These are phyloP conservation scores for Lasiosphaeriaceae sp. DNA, from an alignment of 495 filamentous ascomycete species.

Conservation along the genomic window DNA sequence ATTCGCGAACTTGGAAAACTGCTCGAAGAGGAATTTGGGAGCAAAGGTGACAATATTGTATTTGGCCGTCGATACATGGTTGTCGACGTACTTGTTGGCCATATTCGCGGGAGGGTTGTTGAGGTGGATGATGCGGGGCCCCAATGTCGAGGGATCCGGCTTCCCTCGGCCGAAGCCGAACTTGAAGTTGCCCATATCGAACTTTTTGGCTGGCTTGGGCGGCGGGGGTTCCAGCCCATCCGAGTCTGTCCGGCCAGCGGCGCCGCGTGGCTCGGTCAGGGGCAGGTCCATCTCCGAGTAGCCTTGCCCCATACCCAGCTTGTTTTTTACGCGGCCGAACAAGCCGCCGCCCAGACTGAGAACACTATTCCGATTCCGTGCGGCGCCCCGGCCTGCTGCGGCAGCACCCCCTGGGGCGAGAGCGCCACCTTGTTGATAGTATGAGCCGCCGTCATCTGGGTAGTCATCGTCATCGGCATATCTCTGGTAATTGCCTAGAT, in stretches of 20 bases:
- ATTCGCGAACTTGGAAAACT: constrained; percentile 99
- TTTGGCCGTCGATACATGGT: constrained; percentile 96
- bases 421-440: constrained; percentile 60
- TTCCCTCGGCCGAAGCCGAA: constrained; percentile 90
- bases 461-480: constrained; percentile 82
- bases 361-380: constrained; percentile 79
- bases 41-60: constrained; percentile 96
- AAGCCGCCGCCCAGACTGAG: constrained; percentile 81
- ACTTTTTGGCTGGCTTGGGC: constrained; percentile 51
- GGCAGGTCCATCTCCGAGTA: constrained; percentile 99
- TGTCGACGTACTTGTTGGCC: constrained; percentile 84
- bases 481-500: constrained; percentile 77
- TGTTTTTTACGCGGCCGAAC: constrained; percentile 80
- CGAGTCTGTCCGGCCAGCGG: constrained; percentile 25
- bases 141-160: constrained; percentile 82
- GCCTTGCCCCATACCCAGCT: constrained; percentile 84
- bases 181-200: constrained; percentile 73
- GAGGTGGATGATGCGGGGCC: constrained; percentile 89
- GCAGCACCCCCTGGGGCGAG: constrained; percentile 37
- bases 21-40: constrained; percentile 97
- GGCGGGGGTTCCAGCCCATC: constrained; percentile 28
- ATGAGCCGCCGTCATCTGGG: constrained; percentile 69
- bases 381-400: constrained; percentile 32
- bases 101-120: constrained; percentile 96
- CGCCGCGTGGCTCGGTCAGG: constrained; percentile 70